These are phyloP conservation scores for Paramarasmius palmivorus DNA, from an alignment of 1,284 basidiomycete species.

Conservation along the genomic window DNA sequence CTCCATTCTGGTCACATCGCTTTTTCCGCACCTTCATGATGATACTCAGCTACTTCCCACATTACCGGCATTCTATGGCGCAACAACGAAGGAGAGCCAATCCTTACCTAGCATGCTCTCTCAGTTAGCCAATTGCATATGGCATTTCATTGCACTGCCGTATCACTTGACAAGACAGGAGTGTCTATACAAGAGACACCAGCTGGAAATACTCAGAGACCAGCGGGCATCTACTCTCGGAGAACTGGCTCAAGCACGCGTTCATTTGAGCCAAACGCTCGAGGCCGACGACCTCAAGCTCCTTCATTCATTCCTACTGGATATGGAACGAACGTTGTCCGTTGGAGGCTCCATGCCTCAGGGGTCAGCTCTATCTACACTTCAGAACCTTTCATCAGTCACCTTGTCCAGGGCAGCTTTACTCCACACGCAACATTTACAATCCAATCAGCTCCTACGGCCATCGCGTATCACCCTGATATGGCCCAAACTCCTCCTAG, in stretches of 20 bases:
- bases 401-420: conserved; percentile 18
- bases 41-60: conserved; percentile 13
- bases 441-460: conserved; percentile 42
- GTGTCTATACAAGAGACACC: conserved; percentile 56
- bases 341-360: neutral
- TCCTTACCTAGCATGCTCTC: conserved; percentile 10
- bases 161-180: conserved; percentile 62
- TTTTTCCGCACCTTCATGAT: conserved; percentile 62
- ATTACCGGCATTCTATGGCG: conserved; percentile 2
- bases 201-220: conserved; percentile 62
- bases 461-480: conserved; percentile 59
- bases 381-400: neutral
- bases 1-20: conserved; percentile 47
- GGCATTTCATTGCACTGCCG: conserved; percentile 38
- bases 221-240: conserved; percentile 66
- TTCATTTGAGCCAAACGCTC: conserved; percentile 30
- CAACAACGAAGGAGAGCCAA: conserved; percentile 7
- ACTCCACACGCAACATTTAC: conserved; percentile 30
- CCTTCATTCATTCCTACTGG: neutral
- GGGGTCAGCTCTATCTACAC: neutral
- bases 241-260: conserved; percentile 53
- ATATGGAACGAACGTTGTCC: neutral
- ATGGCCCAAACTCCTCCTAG: conserved; percentile 69
- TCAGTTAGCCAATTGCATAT: conserved; percentile 18
- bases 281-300: neutral